Evolutionary conservation across 441 rosid genomes (phyloP), one percentile per base, ranked within the genome.

Genomic region (Erysimum pusillum): DNA sequence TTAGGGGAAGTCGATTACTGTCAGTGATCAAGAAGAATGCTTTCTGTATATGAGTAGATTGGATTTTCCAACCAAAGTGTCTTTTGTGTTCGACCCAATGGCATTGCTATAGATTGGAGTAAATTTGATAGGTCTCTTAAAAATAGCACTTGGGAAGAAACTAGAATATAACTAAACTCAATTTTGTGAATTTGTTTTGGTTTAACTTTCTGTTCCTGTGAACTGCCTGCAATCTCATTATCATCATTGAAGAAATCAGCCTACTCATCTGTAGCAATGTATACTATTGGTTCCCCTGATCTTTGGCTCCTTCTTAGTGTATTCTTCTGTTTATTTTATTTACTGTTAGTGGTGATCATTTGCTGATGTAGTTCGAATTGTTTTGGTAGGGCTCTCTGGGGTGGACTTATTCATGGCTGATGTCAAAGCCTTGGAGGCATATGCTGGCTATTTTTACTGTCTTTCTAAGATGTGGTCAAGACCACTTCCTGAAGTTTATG

Each of bases 381-480:
- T 67, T 67, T 51, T 78, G 69, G 59, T 87, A 94, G 98, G 86
- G 73, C 90, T 95, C 76, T 69, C 92, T 69, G 91, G 95, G 75
- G 79, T 89, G 83, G 97, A 95, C 80, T 88, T 95, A 82, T 68
- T 95, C 46, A 88, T 89, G 94, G 96, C 98, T 74, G 99, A 95
- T 80, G 87, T 95, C 42, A 87, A 87, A 81, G 98, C 98, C 22
- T 80, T 95, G 85, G 90, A 92, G 80, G 89, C 91, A 38, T 95
- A 95, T 81, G 83, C 83, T 63, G 75, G 79, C 64, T 92, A 90
- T 82, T 79, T 89, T 73, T 89, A 91, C 79, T 84, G 76, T 75
- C 77, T 80, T 28, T 86, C 95, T 38, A 90, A 86, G 85, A 41
- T 84, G 59, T 95, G 97, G 97, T 92, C 97, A 35, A 91, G 86